Evolutionary conservation across 2,329 filamentous ascomycete species (phyloP).

Genomic region (Cryphonectria naterciae): DNA sequence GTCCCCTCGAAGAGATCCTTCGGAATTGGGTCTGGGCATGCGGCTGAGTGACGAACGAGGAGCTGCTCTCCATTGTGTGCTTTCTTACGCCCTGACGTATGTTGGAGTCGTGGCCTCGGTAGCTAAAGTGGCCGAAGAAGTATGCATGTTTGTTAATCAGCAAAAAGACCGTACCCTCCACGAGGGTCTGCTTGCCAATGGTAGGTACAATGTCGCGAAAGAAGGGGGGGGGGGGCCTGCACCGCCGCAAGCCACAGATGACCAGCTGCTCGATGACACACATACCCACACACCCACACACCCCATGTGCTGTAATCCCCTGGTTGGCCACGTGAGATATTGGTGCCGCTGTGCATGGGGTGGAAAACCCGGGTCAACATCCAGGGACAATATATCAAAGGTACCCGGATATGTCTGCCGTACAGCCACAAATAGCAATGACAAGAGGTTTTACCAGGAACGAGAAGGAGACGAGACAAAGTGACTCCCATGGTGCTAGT

Average conservation of each 20-base stretch:
- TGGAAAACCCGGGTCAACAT: neutral
- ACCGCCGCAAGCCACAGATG: slow-evolving; percentile 7
- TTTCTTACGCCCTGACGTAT: neutral
- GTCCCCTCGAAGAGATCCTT: neutral
- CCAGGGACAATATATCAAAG: neutral
- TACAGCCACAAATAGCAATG: neutral
- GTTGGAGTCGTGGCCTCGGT: slow-evolving; percentile 8
- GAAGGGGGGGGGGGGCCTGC: neutral
- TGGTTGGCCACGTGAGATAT: slow-evolving; percentile 13
- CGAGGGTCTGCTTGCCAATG: neutral
- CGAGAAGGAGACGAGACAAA: neutral
- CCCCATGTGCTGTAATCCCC: neutral
- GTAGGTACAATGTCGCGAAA: neutral
- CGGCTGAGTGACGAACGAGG: neutral
- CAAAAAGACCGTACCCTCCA: neutral
- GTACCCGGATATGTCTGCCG: neutral
- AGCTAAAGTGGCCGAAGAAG: neutral
- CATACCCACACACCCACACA: neutral
- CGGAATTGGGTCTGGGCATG: neutral
- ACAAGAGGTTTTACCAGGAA: neutral
- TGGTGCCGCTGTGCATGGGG: neutral
- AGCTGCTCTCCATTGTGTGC: neutral
- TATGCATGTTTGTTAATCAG: neutral
- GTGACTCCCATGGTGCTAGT: slow-evolving; percentile 14
- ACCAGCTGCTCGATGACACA: neutral